Evolutionary conservation across 2,329 filamentous ascomycete genomes (phyloP).

Genomic region (Macroventuria anomochaeta): DNA sequence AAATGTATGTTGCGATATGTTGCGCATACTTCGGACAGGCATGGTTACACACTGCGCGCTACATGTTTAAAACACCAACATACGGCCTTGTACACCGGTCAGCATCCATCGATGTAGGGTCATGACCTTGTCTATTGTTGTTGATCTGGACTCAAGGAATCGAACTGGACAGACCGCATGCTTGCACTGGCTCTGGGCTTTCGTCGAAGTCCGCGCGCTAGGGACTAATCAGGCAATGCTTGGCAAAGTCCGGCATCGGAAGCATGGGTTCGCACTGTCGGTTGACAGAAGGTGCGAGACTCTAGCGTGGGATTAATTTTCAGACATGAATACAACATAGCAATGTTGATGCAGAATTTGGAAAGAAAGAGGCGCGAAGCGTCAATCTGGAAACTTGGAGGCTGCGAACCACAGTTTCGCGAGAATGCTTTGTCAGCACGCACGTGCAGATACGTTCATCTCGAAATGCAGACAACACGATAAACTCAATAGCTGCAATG

Average conservation of each 20-base stretch:
- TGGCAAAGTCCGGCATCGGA: neutral
- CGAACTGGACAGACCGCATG: neutral
- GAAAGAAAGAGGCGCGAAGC: neutral
- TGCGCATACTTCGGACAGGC: neutral
- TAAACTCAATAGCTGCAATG: too few species aligned
- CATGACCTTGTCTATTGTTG: neutral
- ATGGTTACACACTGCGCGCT: neutral
- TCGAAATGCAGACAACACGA: neutral
- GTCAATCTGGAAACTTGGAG: too few species aligned
- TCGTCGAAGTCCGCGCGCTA: constrained; percentile 14
- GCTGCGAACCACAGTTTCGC: neutral
- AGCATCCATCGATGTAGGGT: neutral
- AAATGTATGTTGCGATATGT: neutral
- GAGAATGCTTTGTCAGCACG: constrained; percentile 10
- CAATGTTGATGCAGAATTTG: neutral
- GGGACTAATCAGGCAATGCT: constrained; percentile 1
- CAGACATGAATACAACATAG: neutral
- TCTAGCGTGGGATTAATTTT: neutral
- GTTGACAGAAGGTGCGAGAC: neutral
- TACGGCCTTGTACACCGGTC: neutral
- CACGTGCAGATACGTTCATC: neutral
- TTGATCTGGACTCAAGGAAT: neutral
- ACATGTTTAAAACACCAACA: constrained; percentile 9
- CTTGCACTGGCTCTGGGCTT: neutral
- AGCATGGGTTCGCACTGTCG: constrained; percentile 2